These are phyloP conservation scores for Mangifera indica DNA, from an alignment of 345 rosid species.

Conservation along the genomic window DNA sequence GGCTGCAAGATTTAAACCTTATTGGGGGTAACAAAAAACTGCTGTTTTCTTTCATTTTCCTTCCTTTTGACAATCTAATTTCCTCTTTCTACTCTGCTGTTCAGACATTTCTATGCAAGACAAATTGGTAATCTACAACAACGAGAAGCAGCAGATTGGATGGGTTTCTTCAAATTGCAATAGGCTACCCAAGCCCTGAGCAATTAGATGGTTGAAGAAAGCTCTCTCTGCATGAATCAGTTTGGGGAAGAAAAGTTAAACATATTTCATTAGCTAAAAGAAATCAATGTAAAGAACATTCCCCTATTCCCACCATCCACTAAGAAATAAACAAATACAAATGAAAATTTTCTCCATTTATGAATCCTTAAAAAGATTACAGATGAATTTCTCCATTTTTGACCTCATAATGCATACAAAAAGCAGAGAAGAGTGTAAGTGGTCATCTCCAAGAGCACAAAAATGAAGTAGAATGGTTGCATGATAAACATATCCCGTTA, in stretches of 20 bases:
- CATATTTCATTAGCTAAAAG: no score
- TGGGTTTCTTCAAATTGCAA: conserved; percentile 61
- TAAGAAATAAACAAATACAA: no score
- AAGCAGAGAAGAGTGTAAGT: background rate
- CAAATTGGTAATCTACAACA: conserved; percentile 70
- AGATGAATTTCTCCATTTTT: no score
- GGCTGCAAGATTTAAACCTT: conserved; percentile 43
- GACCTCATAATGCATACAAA: no score
- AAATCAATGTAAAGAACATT: no score
- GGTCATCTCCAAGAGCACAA: background rate
- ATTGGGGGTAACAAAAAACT: conserved; percentile 59
- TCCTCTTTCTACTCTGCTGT: background rate
- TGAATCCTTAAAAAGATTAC: no score
- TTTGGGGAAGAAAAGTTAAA: no score
- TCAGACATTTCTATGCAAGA: conserved; percentile 65
- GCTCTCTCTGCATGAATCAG: conserved; percentile 4
- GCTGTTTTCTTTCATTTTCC: background rate
- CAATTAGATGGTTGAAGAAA: conserved; percentile 1
- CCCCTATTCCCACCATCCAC: no score
- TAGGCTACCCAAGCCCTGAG: conserved; percentile 61
- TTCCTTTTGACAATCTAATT: background rate
- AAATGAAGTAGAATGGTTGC: background rate
- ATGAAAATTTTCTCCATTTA: no score
- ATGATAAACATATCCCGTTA: no score
- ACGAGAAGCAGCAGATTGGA: conserved; percentile 68